Base-by-base conservation (phyloP, 805 yeast species). In the Tetrapisispora iriomotensis region DNA sequence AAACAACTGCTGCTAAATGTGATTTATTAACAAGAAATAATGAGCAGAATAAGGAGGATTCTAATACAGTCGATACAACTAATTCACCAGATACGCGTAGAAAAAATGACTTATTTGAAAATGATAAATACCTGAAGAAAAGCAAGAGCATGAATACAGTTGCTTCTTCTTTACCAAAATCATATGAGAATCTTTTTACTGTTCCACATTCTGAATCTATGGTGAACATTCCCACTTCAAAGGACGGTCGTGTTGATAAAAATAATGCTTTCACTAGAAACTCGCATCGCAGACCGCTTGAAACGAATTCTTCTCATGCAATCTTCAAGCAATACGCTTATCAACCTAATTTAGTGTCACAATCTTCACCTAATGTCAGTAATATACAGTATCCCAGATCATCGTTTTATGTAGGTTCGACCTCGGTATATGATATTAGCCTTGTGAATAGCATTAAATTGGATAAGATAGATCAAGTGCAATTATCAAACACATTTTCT, bases 341-440 rank as follows among this genome's bases (percentile, higher is more conserved):
- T 23, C 3, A 3, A 3, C 9, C 26, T 3, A 12, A 19, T 27
- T 4, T 4, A 4, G 7, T 15, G 6, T 7, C 17, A 21, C 24
- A 27, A 4, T 2, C 13, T 8, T 28, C 25, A 17, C 10, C 17
- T 7, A 8, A 35, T 8, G 13, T 5, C 12, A 7, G 5, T n/a
- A 22, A 32, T 19, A 36, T 84, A 17, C 96, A 86, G 55, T 85
- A 79, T 51, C 96, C 97, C 1, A 66, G 96, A 41, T 86, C 95
- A 0, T 81, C 95, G 15, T 85, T 85, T 52, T 82, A 77, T 50
- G 79, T 88, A 17, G 96, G 97, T 1, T 79, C 94, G 1, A 82
- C 95, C 0, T 86, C 96, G 14, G 70, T 83, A 22, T 85, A 79
- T 55, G 97, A 90, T 56, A 67, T 75, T 20, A 69, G 74, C 12